Conservation (phyloP, 2,329 filamentous ascomycete species). For the Akanthomyces dipterigenus region DNA sequence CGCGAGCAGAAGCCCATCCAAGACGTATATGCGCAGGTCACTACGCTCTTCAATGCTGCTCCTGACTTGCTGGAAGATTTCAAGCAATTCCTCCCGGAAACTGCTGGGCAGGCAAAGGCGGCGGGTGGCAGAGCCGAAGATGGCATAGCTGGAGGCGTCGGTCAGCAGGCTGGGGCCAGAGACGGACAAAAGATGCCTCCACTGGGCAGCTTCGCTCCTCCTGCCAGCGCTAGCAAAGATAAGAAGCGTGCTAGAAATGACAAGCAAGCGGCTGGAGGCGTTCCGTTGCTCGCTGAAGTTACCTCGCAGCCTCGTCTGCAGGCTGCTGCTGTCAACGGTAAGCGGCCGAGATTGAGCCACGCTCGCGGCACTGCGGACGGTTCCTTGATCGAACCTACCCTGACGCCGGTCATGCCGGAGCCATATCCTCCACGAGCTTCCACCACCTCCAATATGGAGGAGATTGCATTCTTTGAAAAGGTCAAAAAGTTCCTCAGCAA, state of each 20-base stretch:
- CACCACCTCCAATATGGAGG: constrained; percentile 70
- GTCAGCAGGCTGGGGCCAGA: constrained; percentile 44
- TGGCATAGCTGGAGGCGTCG: constrained; percentile 14
- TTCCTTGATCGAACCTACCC: constrained; percentile 69
- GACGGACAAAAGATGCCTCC: constrained; percentile 79
- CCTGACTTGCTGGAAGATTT: constrained; percentile 96
- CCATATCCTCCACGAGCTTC: constrained; percentile 72
- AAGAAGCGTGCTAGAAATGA: constrained; percentile 74
- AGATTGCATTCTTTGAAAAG: constrained; percentile 89
- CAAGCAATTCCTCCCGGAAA: constrained; percentile 96
- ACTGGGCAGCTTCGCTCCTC: constrained; percentile 87
- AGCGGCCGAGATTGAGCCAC: constrained; percentile 71
- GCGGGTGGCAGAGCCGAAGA: constrained; percentile 58
- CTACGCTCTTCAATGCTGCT: constrained; percentile 83
- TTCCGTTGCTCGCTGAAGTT: constrained; percentile 37
- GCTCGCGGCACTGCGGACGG: constrained; percentile 54
- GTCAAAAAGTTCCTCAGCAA: constrained; percentile 96
- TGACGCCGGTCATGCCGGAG: constrained; percentile 82
- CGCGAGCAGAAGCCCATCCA: constrained; percentile 97
- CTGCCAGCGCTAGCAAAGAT: constrained; percentile 75
- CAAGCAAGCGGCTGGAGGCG: constrained; percentile 44
- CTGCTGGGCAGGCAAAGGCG: constrained; percentile 49
- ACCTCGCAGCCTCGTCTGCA: constrained; percentile 30
- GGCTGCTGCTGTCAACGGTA: constrained; percentile 33
- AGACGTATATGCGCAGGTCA: constrained; percentile 96